Percentiles rank a stretch among this genome's conserved stretches.
Evolutionary conservation across 768 basidiomycete species (phyloP).

Genomic region (Lentinula detonsa): DNA sequence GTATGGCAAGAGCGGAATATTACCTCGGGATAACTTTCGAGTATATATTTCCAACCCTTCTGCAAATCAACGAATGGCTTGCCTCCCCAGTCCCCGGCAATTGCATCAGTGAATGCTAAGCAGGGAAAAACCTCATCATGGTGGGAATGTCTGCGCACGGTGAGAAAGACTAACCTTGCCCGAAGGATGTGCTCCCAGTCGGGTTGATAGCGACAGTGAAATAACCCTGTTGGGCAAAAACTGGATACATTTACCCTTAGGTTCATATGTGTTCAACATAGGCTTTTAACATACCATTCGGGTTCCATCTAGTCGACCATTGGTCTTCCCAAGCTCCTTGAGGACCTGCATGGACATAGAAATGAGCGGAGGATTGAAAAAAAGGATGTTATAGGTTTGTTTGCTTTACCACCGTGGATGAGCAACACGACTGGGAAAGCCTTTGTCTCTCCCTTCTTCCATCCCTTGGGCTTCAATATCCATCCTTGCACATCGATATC

Average conservation of each 20-base stretch:
- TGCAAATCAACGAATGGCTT: conserved; percentile 77
- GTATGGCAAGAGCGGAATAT: background rate
- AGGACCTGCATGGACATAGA: conserved; percentile 39
- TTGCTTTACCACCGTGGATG: conserved; percentile 65
- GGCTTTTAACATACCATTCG: conserved; percentile 39
- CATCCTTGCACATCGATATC: conserved; percentile 78
- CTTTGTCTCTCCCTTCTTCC: conserved; percentile 54
- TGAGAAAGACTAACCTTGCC: conserved; percentile 52
- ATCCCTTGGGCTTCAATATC: conserved; percentile 77
- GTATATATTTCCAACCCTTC: conserved; percentile 66
- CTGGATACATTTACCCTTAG: conserved; percentile 22
- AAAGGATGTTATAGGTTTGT: conserved; percentile 3
- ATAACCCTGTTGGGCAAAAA: conserved; percentile 86
- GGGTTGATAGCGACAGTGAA: conserved; percentile 87
- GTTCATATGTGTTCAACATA: background rate
- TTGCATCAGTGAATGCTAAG: conserved; percentile 74
- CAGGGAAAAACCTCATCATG: background rate
- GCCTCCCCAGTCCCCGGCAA: conserved; percentile 79
- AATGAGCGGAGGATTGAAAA: background rate
- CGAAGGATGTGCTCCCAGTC: conserved; percentile 90
- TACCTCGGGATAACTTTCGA: conserved; percentile 68
- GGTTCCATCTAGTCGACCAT: conserved; percentile 94
- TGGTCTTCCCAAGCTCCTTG: conserved; percentile 86
- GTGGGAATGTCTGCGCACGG: background rate
- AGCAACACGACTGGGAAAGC: conserved; percentile 77